Base-by-base conservation (phyloP, 2,329 filamentous ascomycete genomes). In the Lachnellula occidentalis region DNA sequence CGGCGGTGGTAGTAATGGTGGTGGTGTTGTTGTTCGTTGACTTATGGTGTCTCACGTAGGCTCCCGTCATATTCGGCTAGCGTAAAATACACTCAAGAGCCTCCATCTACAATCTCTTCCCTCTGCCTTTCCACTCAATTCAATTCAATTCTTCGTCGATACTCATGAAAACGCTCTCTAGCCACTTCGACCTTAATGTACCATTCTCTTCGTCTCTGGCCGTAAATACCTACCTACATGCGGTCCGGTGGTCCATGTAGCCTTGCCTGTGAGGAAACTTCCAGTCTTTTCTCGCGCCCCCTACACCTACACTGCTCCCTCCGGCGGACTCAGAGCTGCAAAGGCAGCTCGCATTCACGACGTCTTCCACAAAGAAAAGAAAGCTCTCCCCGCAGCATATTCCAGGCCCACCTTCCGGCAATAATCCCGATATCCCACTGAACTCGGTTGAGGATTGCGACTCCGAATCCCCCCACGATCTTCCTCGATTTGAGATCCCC, bases 351-450 rank as follows among this genome's bases (percentile, higher is more conserved):
- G 74, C 78, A 71, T 76, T 80, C 83, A 86, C 79, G 73, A 86
- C 83, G 83, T 85, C 82, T 82, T 85, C 81, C 76, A 78, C 75
- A 79, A 86, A 86, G 82, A 86, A 86, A 82, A 79, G 82, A 78
- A 86, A 82, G 79, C 79, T 86, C 65, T 82, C 80, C 58, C 62
- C 66, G 50, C 60, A 63, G 54, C 60, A 59, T 50, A 56, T 53
- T 50, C 54, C 56, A 56, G 58, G 37, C 52, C 61, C 62, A 45
- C 49, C 58, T 45, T 50, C 59, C 27, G 57, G 61, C 51, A 61
- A 51, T 56, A 61, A 62, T 45, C 62, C 63, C 37, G 68, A 70
- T 50, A 64, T 62, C 37, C 64, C 66, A 41, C 53, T 67, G 48
- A 60, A 57, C 45, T 69, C 68, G 3, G 63, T 68, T 39, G 66